A percentile compares a stretch with the other conserved stretches of the same genome.
These are phyloP conservation scores for Linum usitatissimum DNA, from an alignment of 345 rosid genomes.

Conservation along the genomic window DNA sequence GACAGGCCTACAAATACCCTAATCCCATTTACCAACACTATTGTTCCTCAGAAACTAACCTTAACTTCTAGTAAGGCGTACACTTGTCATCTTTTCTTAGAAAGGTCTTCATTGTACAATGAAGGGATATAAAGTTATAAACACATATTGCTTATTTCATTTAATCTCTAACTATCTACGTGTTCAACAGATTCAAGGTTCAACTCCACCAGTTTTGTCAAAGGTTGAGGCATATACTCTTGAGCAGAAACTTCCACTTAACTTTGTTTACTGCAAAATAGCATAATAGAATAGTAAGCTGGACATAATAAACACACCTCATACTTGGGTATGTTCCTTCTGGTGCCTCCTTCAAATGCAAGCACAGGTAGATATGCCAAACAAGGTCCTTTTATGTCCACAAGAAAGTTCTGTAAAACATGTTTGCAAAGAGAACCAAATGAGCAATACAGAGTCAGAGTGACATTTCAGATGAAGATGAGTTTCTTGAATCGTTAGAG, in stretches of 20 bases:
- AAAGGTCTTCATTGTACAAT: background rate
- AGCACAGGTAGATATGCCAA: conserved; percentile 65
- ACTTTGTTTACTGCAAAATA: background rate
- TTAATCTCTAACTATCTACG: background rate
- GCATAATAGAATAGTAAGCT: background rate
- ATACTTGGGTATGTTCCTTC: conserved; percentile 69
- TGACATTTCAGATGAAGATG: too few species aligned
- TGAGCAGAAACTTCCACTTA: background rate
- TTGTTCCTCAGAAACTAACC: too few species aligned
- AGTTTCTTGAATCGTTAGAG: too few species aligned
- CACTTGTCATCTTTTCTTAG: too few species aligned
- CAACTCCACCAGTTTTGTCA: background rate
- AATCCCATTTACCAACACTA: too few species aligned
- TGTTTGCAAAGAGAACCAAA: background rate
- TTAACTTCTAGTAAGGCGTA: too few species aligned
- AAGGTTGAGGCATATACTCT: background rate
- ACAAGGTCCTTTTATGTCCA: conserved; percentile 73
- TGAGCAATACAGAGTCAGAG: background rate
- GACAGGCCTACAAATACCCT: too few species aligned
- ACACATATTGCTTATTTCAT: background rate
- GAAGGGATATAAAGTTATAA: background rate
- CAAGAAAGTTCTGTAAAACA: conserved; percentile 42
- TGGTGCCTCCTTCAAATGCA: conserved; percentile 83
- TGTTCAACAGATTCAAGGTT: background rate
- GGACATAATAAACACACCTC: conserved; percentile 24